phyloP scores from a whole-genome alignment of 176 grass and related monocot genomes.

The Juncus effusus region DNA sequence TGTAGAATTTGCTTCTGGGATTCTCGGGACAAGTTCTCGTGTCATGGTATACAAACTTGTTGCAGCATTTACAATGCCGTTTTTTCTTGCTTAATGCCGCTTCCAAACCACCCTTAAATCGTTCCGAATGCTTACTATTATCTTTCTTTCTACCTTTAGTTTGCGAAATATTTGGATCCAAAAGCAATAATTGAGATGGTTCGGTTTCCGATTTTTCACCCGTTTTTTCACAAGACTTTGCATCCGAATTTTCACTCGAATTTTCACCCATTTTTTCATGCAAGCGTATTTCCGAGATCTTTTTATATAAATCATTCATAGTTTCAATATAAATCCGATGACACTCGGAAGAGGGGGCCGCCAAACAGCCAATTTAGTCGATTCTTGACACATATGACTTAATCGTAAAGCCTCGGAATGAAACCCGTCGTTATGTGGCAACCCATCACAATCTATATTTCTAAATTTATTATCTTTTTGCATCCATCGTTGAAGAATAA shows the following conservation, averaged over 20 bases:
- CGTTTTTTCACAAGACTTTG: neutral
- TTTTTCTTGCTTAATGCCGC: neutral
- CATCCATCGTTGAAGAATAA: neutral
- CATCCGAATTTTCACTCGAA: neutral
- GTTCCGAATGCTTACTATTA: neutral
- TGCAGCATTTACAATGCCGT: too few species aligned
- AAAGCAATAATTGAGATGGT: neutral
- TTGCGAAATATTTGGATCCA: conserved; percentile 3
- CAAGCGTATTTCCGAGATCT: neutral
- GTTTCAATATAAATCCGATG: neutral
- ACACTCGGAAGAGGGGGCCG: neutral
- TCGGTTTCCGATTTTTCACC: neutral
- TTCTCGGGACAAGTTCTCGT: too few species aligned
- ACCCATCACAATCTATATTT: neutral
- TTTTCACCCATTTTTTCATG: too few species aligned
- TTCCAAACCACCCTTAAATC: neutral
- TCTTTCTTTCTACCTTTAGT: neutral
- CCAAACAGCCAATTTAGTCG: neutral
- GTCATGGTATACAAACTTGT: too few species aligned
- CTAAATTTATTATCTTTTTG: neutral
- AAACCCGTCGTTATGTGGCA: too few species aligned
- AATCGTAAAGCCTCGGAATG: neutral
- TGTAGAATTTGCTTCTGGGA: too few species aligned
- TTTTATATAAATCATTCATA: neutral
- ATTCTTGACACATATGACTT: neutral